Percentiles rank a stretch among this genome's conserved stretches.
These are phyloP conservation scores for Ilex paraguariensis DNA, from an alignment of 305 asterid species.

Conservation along the genomic window DNA sequence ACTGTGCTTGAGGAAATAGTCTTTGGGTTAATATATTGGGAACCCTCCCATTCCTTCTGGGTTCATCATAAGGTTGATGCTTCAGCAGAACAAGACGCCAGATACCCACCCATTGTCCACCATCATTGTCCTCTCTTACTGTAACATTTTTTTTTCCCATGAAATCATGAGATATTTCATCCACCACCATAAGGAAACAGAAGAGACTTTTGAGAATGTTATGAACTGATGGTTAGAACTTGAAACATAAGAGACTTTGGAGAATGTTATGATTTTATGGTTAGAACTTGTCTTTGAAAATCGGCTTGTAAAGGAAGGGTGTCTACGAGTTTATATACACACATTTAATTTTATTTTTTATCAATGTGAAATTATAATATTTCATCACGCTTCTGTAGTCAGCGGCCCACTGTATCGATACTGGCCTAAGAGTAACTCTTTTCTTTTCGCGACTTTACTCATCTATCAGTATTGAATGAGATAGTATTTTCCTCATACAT, in stretches of 20 bases:
- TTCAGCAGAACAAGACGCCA: slow-evolving; percentile 88
- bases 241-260: slow-evolving; percentile 68
- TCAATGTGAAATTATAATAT: too few species aligned
- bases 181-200: slow-evolving; percentile 94
- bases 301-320: too few species aligned
- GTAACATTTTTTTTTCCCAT: slow-evolving; percentile 49
- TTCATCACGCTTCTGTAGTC: too few species aligned
- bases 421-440: too few species aligned
- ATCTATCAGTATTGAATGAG: too few species aligned
- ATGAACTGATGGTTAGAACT: too few species aligned
- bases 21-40: slow-evolving; percentile 94
- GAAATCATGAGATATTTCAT: slow-evolving; percentile 79
- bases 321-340: too few species aligned
- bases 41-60: slow-evolving; percentile 96
- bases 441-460: too few species aligned
- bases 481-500: too few species aligned
- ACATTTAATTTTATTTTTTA: too few species aligned
- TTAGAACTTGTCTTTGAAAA: too few species aligned
- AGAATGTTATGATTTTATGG: slow-evolving; percentile 29
- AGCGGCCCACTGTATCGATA: too few species aligned
- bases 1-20: slow-evolving; percentile 81
- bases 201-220: slow-evolving; percentile 62
- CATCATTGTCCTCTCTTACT: slow-evolving; percentile 61
- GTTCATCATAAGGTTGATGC: slow-evolving; percentile 93
- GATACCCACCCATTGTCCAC: slow-evolving; percentile 87